Conservation (phyloP, 192 early-diverging fungal genomes). For the Rhizoclosmatium sp. region DNA sequence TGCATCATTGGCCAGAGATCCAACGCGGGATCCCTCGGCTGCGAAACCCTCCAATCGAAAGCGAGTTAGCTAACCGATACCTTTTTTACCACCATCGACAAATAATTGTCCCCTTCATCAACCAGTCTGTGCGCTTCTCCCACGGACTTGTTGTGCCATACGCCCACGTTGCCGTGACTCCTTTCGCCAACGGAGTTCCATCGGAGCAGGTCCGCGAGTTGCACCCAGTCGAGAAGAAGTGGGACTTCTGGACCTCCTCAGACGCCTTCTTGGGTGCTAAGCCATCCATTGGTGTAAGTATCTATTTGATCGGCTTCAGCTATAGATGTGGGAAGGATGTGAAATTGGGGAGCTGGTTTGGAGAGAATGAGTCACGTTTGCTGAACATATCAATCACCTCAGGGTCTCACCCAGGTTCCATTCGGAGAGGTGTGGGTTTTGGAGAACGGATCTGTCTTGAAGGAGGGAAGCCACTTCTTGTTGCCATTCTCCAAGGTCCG, state of each 20-base stretch:
- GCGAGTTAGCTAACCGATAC: too few species aligned
- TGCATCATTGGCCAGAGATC: background rate
- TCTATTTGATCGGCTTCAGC: background rate
- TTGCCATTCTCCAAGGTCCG: slow-evolving; percentile 55
- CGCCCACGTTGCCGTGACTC: slow-evolving; percentile 48
- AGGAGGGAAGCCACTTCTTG: slow-evolving; percentile 53
- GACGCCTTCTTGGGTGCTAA: slow-evolving; percentile 51
- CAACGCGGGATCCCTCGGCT: too few species aligned
- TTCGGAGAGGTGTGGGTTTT: slow-evolving; percentile 59
- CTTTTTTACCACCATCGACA: too few species aligned
- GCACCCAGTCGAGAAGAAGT: slow-evolving; percentile 54
- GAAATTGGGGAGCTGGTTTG: background rate
- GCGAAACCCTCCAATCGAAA: too few species aligned
- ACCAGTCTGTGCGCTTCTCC: slow-evolving; percentile 30
- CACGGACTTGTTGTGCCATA: slow-evolving; percentile 62
- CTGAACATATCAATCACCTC: background rate
- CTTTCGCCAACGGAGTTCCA: slow-evolving; percentile 60
- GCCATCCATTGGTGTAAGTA: slow-evolving; percentile 50
- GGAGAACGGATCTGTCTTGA: slow-evolving; percentile 46
- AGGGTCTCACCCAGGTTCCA: slow-evolving; percentile 58
- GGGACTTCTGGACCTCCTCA: slow-evolving; percentile 67
- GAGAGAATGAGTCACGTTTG: slow-evolving; percentile 14
- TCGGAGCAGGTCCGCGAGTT: slow-evolving; percentile 59
- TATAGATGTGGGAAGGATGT: background rate
- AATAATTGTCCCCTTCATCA: too few species aligned